Evolutionary conservation across 768 basidiomycete species (phyloP).

Genomic region (Boletus insuetus): DNA sequence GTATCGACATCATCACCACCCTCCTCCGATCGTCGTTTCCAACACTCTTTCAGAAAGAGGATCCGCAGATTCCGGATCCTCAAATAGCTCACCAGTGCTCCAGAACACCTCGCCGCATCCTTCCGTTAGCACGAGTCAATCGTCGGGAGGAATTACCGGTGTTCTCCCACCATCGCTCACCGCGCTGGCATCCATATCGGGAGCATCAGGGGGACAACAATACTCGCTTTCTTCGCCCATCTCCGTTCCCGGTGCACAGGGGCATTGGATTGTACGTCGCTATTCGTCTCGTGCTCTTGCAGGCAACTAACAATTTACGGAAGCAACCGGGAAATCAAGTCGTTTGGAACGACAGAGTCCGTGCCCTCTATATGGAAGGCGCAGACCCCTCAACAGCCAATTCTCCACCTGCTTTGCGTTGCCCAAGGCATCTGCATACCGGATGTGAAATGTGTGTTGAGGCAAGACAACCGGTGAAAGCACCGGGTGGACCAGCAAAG

Average conservation of each 20-base stretch:
- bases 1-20: slow-evolving; percentile 33
- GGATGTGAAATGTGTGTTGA: slow-evolving; percentile 78
- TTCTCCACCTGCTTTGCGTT: slow-evolving; percentile 61
- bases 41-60: slow-evolving; percentile 24
- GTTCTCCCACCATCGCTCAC: slow-evolving; percentile 30
- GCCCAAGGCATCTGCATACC: slow-evolving; percentile 70
- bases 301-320: background rate
- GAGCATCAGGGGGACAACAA: slow-evolving; percentile 9
- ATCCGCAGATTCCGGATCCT: slow-evolving; percentile 23
- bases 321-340: slow-evolving; percentile 19
- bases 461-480: slow-evolving; percentile 40
- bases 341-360: slow-evolving; percentile 40
- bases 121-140: slow-evolving; percentile 18
- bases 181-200: slow-evolving; percentile 30
- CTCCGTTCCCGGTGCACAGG: slow-evolving; percentile 2
- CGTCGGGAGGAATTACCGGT: slow-evolving; percentile 14
- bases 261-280: slow-evolving; percentile 12
- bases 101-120: slow-evolving; percentile 25
- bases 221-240: slow-evolving; percentile 4
- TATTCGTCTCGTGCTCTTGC: background rate
- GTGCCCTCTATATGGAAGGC: slow-evolving; percentile 55
- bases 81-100: slow-evolving; percentile 21
- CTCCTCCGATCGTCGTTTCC: slow-evolving; percentile 35
- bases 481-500: slow-evolving; percentile 25
- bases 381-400: slow-evolving; percentile 60